phyloP scores from a whole-genome alignment of 495 filamentous ascomycete genomes.

The Hypoxylon fuscum region DNA sequence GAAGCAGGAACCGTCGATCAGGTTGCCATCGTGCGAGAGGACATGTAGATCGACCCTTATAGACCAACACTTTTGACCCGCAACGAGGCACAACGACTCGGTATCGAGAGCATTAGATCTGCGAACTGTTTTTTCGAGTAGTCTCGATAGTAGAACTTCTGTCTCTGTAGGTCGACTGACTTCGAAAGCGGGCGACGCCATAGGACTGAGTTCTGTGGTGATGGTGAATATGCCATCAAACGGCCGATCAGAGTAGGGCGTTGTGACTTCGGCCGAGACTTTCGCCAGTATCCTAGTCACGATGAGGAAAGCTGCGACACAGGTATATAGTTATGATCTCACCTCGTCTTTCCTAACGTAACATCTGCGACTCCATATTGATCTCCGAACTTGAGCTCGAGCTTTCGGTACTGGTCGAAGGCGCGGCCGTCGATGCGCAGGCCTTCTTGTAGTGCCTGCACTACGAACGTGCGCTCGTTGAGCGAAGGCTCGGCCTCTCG shows the following conservation, averaged over 20 bases:
- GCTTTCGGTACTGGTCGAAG: conserved; percentile 77
- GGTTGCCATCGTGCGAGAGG: conserved; percentile 84
- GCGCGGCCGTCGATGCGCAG: conserved; percentile 83
- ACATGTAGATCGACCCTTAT: conserved; percentile 91
- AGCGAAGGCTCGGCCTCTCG: conserved; percentile 86
- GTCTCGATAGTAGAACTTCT: conserved; percentile 83
- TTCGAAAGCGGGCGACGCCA: conserved; percentile 92
- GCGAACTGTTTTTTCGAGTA: conserved; percentile 92
- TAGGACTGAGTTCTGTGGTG: conserved; percentile 86
- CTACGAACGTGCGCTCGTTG: conserved; percentile 78
- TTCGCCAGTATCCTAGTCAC: conserved; percentile 75
- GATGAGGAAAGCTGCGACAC: neutral
- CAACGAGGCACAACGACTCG: conserved; percentile 92
- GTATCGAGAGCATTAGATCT: conserved; percentile 91
- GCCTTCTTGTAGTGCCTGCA: conserved; percentile 77
- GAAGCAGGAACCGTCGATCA: conserved; percentile 86
- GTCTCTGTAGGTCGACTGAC: conserved; percentile 80
- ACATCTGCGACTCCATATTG: conserved; percentile 93
- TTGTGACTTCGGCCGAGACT: conserved; percentile 86
- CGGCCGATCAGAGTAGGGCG: conserved; percentile 85
- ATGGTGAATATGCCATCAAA: conserved; percentile 96
- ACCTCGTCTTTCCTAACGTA: conserved; percentile 90
- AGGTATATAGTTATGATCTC: conserved; percentile 5
- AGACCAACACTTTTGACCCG: conserved; percentile 88
- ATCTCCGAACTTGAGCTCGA: conserved; percentile 84